phyloP scores from a whole-genome alignment of 768 basidiomycete genomes.

The Pulveroboletus sp. region DNA sequence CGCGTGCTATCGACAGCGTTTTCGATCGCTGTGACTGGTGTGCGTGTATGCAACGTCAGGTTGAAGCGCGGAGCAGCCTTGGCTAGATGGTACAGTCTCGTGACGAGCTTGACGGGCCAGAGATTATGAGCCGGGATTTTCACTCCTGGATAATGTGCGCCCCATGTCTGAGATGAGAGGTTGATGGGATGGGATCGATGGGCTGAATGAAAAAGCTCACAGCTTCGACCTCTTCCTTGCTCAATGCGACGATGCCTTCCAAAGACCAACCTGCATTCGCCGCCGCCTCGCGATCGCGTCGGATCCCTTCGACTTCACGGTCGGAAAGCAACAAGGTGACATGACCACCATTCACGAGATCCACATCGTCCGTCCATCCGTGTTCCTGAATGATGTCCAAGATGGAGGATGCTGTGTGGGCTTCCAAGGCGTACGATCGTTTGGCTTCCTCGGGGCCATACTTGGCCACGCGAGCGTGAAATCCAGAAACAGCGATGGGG shows the following conservation, averaged over 20 bases:
- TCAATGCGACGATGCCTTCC: conserved; percentile 43
- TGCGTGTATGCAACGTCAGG: conserved; percentile 65
- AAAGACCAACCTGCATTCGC: conserved; percentile 47
- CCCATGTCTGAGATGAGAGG: conserved; percentile 20
- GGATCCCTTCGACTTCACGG: conserved; percentile 37
- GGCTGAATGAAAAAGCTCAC: conserved; percentile 33
- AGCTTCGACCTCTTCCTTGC: conserved; percentile 41
- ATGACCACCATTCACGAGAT: conserved; percentile 58
- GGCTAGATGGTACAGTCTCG: conserved; percentile 52
- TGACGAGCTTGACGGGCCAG: conserved; percentile 81
- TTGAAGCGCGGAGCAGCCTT: conserved; percentile 31
- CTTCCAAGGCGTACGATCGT: conserved; percentile 52
- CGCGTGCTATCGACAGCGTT: neutral
- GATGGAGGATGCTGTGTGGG: conserved; percentile 48
- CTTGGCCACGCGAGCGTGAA: conserved; percentile 32
- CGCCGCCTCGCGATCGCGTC: conserved; percentile 52
- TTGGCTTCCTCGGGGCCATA: conserved; percentile 56
- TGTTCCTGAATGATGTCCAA: conserved; percentile 45
- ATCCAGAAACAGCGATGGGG: conserved; percentile 44
- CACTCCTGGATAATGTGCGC: conserved; percentile 48
- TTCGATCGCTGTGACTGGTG: conserved; percentile 55
- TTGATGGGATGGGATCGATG: neutral
- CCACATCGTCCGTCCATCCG: conserved; percentile 47
- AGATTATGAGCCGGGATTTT: conserved; percentile 57
- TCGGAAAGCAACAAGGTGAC: conserved; percentile 46